These are phyloP conservation scores for Ambrosia hybrid DNA, from an alignment of 140 eudicot genomes.

Conservation along the genomic window DNA sequence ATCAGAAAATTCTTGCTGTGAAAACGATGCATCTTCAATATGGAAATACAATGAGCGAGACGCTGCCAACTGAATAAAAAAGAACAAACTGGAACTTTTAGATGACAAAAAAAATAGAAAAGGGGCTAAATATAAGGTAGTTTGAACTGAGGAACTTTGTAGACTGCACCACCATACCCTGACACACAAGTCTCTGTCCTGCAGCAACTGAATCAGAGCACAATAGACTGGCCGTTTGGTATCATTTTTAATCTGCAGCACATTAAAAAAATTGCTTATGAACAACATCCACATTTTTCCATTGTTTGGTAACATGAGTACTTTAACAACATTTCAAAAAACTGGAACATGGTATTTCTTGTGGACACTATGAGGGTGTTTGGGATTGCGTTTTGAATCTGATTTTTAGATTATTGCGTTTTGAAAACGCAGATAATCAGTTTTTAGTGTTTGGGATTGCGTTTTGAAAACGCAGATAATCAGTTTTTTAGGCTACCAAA, in stretches of 20 bases:
- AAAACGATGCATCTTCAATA: slow-evolving; percentile 93
- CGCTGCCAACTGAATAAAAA: slow-evolving; percentile 74
- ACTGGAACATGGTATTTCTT: too few relatives aligned
- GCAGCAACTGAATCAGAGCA: slow-evolving; percentile 85
- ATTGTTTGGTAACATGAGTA: too few relatives aligned
- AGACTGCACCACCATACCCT: slow-evolving; percentile 56
- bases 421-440: too few relatives aligned
- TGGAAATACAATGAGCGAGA: slow-evolving; percentile 83
- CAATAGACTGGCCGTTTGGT: slow-evolving; percentile 91
- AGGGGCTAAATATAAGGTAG: not conserved
- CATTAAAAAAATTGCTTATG: not conserved
- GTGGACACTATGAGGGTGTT: too few relatives aligned
- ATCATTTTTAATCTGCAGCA: slow-evolving; percentile 80
- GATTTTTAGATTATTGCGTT: too few relatives aligned
- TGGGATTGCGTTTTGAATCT: too few relatives aligned
- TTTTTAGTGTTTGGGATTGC: too few relatives aligned
- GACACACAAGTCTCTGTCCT: slow-evolving; percentile 89
- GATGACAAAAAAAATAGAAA: slow-evolving; percentile 6
- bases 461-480: too few relatives aligned
- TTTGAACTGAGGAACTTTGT: slow-evolving; percentile 17
- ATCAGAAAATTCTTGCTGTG: slow-evolving; percentile 78
- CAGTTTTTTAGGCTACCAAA: too few relatives aligned
- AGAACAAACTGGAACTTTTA: not conserved
- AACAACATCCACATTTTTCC: not conserved
- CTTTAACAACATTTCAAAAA: too few relatives aligned